These are phyloP conservation scores for Diaporthe sp. DNA, from an alignment of 2,329 filamentous ascomycete genomes.

Conservation along the genomic window DNA sequence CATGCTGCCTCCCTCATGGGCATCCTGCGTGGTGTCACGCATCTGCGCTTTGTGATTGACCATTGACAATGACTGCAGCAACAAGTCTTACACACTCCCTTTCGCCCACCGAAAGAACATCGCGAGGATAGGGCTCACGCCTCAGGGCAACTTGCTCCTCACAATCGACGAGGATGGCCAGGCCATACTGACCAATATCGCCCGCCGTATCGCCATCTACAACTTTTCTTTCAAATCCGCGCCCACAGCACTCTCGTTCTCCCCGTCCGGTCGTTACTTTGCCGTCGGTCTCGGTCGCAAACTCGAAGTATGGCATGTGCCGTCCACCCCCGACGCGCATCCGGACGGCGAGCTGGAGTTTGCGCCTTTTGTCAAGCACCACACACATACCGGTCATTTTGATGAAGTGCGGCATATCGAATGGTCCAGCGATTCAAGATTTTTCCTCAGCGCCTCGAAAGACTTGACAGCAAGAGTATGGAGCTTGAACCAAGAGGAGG, in stretches of 20 bases:
- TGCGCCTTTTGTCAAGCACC: constrained; percentile 91
- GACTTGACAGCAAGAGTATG: constrained; percentile 95
- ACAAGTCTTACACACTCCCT: constrained; percentile 87
- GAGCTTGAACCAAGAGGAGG: constrained; percentile 89
- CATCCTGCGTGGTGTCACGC: background rate
- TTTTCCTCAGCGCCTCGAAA: constrained; percentile 92
- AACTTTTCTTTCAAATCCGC: constrained; percentile 94
- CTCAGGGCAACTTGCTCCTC: constrained; percentile 90
- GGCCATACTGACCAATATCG: constrained; percentile 92
- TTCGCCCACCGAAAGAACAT: constrained; percentile 98
- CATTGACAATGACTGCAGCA: constrained; percentile 62
- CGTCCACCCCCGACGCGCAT: constrained; percentile 86
- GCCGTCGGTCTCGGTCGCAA: constrained; percentile 88
- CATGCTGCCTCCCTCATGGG: background rate
- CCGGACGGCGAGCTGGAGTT: constrained; percentile 89
- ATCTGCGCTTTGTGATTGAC: constrained; percentile 50
- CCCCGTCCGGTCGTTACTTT: constrained; percentile 91
- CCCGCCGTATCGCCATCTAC: constrained; percentile 87
- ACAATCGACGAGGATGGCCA: constrained; percentile 95
- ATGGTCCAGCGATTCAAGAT: constrained; percentile 96
- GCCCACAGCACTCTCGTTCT: constrained; percentile 88
- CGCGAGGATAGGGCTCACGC: constrained; percentile 86
- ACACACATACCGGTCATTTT: constrained; percentile 89
- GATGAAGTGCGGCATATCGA: constrained; percentile 88
- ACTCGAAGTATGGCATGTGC: constrained; percentile 96